Evolutionary conservation across 2,329 filamentous ascomycete genomes (phyloP).

Genomic region (Shiraia sp.): DNA sequence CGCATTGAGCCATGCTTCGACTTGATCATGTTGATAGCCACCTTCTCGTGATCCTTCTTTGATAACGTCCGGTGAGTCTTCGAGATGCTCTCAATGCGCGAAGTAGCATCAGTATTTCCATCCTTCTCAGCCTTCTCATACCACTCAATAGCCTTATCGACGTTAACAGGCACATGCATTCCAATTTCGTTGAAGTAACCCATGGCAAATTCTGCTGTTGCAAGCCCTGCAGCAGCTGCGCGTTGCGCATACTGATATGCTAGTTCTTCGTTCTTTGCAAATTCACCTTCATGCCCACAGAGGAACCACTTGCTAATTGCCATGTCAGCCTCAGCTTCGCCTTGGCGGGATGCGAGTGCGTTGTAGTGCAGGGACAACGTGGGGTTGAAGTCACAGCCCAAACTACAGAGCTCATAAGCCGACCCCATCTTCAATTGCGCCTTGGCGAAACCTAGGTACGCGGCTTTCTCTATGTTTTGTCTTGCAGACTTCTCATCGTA

Average conservation of each 20-base stretch:
- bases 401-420: constrained; percentile 89
- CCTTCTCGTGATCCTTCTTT: constrained; percentile 88
- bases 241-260: constrained; percentile 90
- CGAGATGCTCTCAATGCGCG: constrained; percentile 80
- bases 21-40: constrained; percentile 84
- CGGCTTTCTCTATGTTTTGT: constrained; percentile 93
- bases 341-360: constrained; percentile 86
- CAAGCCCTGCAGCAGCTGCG: constrained; percentile 77
- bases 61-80: constrained; percentile 77
- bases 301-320: constrained; percentile 99
- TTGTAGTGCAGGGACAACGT: constrained; percentile 95
- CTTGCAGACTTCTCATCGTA: constrained; percentile 74
- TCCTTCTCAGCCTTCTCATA: constrained; percentile 87
- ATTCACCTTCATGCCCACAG: constrained; percentile 89
- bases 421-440: constrained; percentile 97
- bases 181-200: constrained; percentile 98
- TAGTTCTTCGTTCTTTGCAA: constrained; percentile 93
- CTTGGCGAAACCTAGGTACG: constrained; percentile 93
- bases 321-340: constrained; percentile 90
- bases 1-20: constrained; percentile 58
- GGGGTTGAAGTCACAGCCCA: constrained; percentile 94
- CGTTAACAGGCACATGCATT: constrained; percentile 82
- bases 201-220: constrained; percentile 93
- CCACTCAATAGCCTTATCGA: constrained; percentile 83
- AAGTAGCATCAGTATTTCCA: constrained; percentile 86